Evolutionary conservation across 2,329 filamentous ascomycete species (phyloP), one percentile per base, ranked within the genome.

Genomic region (Cordyceps militaris): DNA sequence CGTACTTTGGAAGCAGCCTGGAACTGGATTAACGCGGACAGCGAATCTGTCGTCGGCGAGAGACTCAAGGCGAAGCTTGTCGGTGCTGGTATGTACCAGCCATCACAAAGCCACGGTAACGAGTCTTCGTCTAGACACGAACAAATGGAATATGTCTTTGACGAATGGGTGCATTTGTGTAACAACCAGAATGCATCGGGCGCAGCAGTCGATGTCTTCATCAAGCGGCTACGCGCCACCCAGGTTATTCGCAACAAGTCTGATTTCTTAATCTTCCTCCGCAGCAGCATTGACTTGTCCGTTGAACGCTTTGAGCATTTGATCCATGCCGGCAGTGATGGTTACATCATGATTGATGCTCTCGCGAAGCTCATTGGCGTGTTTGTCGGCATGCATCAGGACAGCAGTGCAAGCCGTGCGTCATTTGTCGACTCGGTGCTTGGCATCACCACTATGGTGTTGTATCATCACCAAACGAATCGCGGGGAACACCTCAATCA

Each of bases 121-220:
- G 64, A 66, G 32, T 56, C 51, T 40, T 70, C 75, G 40, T 78
- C 82, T 32, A 86, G 86, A 63, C 84, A 86, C 61, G 90, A 96
- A 61, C 91, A 97, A 70, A 84, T 96, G 73, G 91, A 95, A 65
- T 97, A 99, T 68, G 81, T 97, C 21, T 97, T 99, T 66, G 91
- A 93, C 44, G 94, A 99, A 74, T 99, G 94, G 94, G 83, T 93
- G 28, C 85, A 87, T 60, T 81, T 97, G 8, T 87, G 81, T 74
- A 88, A 88, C 70, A 89, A 91, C 65, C 81, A 85, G n/a, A 84
- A 86, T 63, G 84, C 87, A 4, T 85, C 87, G 4, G 87, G 91
- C 61, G 88, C 87, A 66, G 82, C 86, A 0, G 79, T 85, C 56
- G 76, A 81, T 6, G 83, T 89, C 1, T 97, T 97, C 71, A 82